Evolutionary conservation across 768 basidiomycete species (phyloP).

Genomic region (Hebeloma cylindrosporum): DNA sequence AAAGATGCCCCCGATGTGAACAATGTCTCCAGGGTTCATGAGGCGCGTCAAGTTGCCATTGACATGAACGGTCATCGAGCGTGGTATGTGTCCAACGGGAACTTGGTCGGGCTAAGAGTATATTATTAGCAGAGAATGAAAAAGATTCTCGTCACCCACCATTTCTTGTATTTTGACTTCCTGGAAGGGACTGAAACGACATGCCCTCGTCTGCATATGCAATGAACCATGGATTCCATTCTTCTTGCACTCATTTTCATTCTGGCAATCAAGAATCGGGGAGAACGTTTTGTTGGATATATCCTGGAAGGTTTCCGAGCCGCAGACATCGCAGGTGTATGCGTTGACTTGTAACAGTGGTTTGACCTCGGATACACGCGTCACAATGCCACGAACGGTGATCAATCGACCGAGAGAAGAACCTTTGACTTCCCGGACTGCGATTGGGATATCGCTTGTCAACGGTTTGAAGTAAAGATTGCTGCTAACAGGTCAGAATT

Average conservation of each 20-base stretch:
- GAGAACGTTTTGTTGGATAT: constrained; percentile 89
- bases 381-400: constrained; percentile 96
- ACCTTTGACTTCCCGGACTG: constrained; percentile 90
- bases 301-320: constrained; percentile 98
- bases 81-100: constrained; percentile 97
- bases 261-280: constrained; percentile 87
- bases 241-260: constrained; percentile 79
- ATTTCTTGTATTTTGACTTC: constrained; percentile 99
- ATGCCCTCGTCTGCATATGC: constrained; percentile 98
- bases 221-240: constrained; percentile 87
- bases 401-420: constrained; percentile 87
- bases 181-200: constrained; percentile 96
- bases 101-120: constrained; percentile 88
- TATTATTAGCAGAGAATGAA: constrained; percentile 3
- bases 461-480: constrained; percentile 94
- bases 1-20: constrained; percentile 95
- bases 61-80: constrained; percentile 97
- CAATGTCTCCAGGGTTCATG: constrained; percentile 95
- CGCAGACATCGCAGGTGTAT: constrained; percentile 97
- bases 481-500: constrained; percentile 42
- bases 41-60: constrained; percentile 85
- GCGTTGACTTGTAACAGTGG: constrained; percentile 96
- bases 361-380: constrained; percentile 98
- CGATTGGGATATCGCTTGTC: constrained; percentile 70
- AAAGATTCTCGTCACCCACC: constrained; percentile 45